Evolutionary conservation across 441 rosid genomes (phyloP), one percentile per base, ranked within the genome.

Genomic region (Adansonia gregorii): DNA sequence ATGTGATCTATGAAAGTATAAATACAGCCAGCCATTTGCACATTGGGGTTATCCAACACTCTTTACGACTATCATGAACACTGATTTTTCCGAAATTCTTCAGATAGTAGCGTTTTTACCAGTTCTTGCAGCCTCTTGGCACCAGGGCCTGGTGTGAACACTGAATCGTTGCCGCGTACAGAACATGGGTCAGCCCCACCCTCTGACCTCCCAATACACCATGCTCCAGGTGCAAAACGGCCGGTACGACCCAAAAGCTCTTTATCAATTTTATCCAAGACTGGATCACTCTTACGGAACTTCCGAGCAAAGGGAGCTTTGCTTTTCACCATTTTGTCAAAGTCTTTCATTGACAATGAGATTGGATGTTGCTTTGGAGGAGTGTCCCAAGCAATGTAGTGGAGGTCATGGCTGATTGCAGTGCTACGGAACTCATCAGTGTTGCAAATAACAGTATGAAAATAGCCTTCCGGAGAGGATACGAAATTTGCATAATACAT

Each of bases 311-410:
- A 94, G 6, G 97, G 93, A 6, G 58, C 73, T 3, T 90, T 90
- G 82, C 97, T 94, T 67, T 86, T 79, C 24, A 94, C 89, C 97
- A 94, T 93, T 73, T 86, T 88, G 68, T 88, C 91, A 4, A 89
- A 93, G 81, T 93, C 97, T 78, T 93, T 91, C 72, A 76, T 45
- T 6, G 97, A 81, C 79, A 94, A 83, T 24, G 89, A 85, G 45
- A 84, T 81, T 0, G 98, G 96, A 72, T 95, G 98, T 85, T 95
- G 98, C 88, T 92, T 92, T 0, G 98, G 98, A 77, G 98, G 98
- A 78, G 14, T 91, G 84, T 95, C 98, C 98, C 98, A 95, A 17
- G 98, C 95, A 80, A 95, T 95, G 87, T 87, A 95, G 85, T 95
- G 98, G 45, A 95, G 96, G 80, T 95, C 98, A 43, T 92, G 94